Percentiles rank a stretch among this genome's conserved stretches.
phyloP scores from a whole-genome alignment of 108 stramenopile species.

The Skeletonema costatum region DNA sequence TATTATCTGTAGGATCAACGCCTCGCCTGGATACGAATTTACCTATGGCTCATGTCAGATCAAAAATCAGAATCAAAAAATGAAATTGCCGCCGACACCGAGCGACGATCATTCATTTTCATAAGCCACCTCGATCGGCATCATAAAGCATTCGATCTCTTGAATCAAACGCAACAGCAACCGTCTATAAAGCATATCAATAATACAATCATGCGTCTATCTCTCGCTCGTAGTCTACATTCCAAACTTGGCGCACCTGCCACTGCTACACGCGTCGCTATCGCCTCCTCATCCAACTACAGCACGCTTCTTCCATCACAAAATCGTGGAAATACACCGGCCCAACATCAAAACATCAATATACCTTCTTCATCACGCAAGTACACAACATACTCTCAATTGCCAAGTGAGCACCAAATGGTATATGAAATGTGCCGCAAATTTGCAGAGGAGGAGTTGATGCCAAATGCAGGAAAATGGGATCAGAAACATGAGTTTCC shows the following conservation, averaged over 20 bases:
- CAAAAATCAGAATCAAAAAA: not conserved
- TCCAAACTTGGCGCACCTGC: not conserved
- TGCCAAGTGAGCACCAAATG: slow-evolving; percentile 82
- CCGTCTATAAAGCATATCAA: too few relatives aligned
- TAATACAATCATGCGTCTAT: not conserved
- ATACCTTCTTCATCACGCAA: not conserved
- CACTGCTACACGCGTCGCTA: not conserved
- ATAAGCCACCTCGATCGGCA: not conserved
- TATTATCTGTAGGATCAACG: too few relatives aligned
- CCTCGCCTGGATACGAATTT: not conserved
- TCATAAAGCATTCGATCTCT: not conserved
- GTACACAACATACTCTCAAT: slow-evolving; percentile 7
- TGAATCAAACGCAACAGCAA: not conserved
- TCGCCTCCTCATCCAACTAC: not conserved
- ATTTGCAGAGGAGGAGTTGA: slow-evolving; percentile 94
- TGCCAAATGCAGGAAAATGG: slow-evolving; percentile 90
- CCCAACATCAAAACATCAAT: not conserved
- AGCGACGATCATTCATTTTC: not conserved
- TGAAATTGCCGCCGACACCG: not conserved
- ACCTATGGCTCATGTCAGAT: not conserved
- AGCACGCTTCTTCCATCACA: not conserved
- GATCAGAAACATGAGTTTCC: slow-evolving; percentile 87
- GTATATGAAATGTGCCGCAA: slow-evolving; percentile 94
- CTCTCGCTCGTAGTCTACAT: not conserved
- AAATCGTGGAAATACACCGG: not conserved